Evolutionary conservation across 257 asterid species (phyloP).

Genomic region (Striga asiatica): DNA sequence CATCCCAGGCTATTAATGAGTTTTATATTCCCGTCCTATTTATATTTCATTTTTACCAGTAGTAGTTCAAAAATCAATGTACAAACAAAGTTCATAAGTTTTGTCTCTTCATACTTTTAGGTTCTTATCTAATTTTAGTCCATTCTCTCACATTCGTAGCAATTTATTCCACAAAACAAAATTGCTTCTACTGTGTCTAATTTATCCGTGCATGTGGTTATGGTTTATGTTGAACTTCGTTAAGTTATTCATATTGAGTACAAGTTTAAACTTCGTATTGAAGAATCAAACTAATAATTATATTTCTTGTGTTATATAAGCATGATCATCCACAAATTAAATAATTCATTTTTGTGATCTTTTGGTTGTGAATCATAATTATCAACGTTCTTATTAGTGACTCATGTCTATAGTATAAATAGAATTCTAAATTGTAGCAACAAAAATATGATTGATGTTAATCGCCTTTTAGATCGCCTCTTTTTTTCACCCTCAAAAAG

Average conservation of each 20-base stretch:
- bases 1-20: slow-evolving; percentile 45
- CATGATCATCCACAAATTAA: too few relatives aligned
- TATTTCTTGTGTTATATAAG: too few relatives aligned
- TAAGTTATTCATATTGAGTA: too few relatives aligned
- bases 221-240: not conserved
- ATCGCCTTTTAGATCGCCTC: not conserved
- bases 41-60: slow-evolving; percentile 5
- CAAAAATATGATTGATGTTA: not conserved
- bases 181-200: not conserved
- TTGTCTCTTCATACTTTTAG: not conserved
- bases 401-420: not conserved
- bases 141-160: not conserved
- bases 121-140: not conserved
- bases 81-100: slow-evolving; percentile 13
- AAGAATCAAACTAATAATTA: too few relatives aligned
- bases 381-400: not conserved
- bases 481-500: too few relatives aligned
- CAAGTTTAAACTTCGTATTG: too few relatives aligned
- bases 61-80: slow-evolving; percentile 9
- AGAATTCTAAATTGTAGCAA: not conserved
- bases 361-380: not conserved
- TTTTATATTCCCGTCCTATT: slow-evolving; percentile 10
- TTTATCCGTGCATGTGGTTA: not conserved
- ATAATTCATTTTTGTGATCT: not conserved
- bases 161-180: not conserved